Percentiles rank a stretch among this genome's conserved stretches.
phyloP scores from a whole-genome alignment of 2,329 filamentous ascomycete genomes.

The Grosmannia serpens region DNA sequence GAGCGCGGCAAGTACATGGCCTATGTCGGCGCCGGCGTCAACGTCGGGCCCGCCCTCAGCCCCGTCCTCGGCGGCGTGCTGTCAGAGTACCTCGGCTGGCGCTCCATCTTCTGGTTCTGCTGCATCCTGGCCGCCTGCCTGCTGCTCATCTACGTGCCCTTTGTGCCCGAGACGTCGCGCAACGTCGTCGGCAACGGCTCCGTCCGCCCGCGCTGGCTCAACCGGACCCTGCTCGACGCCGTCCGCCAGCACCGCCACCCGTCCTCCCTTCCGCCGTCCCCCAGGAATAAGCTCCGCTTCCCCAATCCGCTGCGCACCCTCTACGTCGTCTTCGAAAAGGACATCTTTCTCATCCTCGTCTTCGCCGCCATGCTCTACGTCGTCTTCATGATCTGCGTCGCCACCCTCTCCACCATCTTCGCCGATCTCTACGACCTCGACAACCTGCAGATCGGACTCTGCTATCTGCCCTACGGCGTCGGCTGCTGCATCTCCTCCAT shows the following conservation, averaged over 20 bases:
- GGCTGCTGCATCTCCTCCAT: conserved; percentile 37
- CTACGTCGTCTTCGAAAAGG: conserved; percentile 42
- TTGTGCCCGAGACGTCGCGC: conserved; percentile 48
- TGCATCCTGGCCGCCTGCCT: conserved; percentile 40
- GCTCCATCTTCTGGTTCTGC: conserved; percentile 60
- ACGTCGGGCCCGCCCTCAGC: conserved; percentile 42
- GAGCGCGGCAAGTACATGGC: conserved; percentile 67
- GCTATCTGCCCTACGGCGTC: conserved; percentile 42
- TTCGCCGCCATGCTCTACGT: conserved; percentile 44
- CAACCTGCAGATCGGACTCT: conserved; percentile 40
- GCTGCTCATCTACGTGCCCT: conserved; percentile 41
- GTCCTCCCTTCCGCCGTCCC: conserved; percentile 17
- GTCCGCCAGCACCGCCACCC: conserved; percentile 24
- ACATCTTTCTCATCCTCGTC: conserved; percentile 40
- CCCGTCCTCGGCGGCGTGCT: conserved; percentile 55
- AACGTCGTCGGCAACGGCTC: conserved; percentile 54
- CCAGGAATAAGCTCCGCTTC: conserved; percentile 15
- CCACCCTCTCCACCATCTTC: conserved; percentile 41
- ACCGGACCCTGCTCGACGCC: conserved; percentile 43
- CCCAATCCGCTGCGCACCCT: conserved; percentile 48
- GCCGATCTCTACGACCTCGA: conserved; percentile 38
- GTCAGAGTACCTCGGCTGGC: conserved; percentile 52
- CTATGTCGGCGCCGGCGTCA: conserved; percentile 46
- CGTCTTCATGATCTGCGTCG: conserved; percentile 41
- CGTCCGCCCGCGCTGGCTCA: conserved; percentile 44